phyloP scores from a whole-genome alignment of 257 asterid genomes.

The Primulina tabacum region DNA sequence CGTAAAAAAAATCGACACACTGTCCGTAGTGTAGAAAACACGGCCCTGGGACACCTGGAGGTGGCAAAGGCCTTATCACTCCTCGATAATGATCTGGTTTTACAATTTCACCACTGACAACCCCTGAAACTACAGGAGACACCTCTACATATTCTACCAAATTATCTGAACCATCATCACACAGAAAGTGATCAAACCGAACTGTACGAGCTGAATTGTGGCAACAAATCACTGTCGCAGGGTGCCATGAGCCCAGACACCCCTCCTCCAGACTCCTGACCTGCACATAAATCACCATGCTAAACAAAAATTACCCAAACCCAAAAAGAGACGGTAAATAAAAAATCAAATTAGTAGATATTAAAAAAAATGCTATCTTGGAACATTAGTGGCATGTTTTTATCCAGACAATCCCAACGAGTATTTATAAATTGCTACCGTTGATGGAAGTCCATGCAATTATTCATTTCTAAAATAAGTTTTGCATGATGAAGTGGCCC shows the following conservation, averaged over 20 bases:
- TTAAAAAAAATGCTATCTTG: not conserved
- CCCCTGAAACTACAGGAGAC: constrained; percentile 54
- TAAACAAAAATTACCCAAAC: constrained; percentile 1
- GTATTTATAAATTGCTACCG: not conserved
- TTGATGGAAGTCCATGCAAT: constrained; percentile 10
- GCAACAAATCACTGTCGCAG: constrained; percentile 35
- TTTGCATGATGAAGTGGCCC: constrained; percentile 30
- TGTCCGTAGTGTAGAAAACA: constrained; percentile 55
- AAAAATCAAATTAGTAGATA: constrained; percentile 12
- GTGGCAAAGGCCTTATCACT: constrained; percentile 64
- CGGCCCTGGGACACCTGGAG: constrained; percentile 26
- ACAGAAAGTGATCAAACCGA: constrained; percentile 48
- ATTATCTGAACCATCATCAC: constrained; percentile 40
- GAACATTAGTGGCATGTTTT: not conserved
- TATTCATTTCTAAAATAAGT: constrained; percentile 18
- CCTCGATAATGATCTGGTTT: constrained; percentile 39
- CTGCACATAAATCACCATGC: constrained; percentile 31
- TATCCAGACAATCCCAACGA: not conserved
- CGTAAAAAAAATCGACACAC: constrained; percentile 54
- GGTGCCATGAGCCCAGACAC: constrained; percentile 65
- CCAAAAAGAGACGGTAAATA: constrained; percentile 11
- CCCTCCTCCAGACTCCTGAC: constrained; percentile 70
- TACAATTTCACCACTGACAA: constrained; percentile 1
- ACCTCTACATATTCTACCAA: constrained; percentile 49
- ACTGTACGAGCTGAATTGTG: constrained; percentile 39